phyloP scores from a whole-genome alignment of 352 stramenopile species.

The Phytophthora cryptogea region DNA sequence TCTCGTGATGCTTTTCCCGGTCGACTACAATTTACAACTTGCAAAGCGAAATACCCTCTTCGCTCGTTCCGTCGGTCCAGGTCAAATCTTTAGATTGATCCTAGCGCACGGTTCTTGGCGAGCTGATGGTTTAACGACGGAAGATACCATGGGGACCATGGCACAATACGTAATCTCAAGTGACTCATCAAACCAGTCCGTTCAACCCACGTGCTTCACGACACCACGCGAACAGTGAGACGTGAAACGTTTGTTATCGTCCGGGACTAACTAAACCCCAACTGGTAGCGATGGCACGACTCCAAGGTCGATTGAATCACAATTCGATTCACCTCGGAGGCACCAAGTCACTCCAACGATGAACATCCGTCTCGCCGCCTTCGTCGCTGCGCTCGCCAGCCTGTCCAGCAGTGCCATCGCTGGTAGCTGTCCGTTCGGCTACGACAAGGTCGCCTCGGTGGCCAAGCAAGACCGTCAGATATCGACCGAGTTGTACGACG shows the following conservation, averaged over 20 bases:
- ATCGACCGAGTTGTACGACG: conserved; percentile 32
- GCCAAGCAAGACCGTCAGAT: conserved; percentile 38
- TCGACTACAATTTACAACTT: not conserved
- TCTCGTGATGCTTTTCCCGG: not conserved
- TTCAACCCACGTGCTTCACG: conserved; percentile 1
- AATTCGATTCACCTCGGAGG: conserved; percentile 24
- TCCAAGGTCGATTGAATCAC: conserved; percentile 1
- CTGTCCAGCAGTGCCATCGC: conserved; percentile 22
- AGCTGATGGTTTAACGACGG: conserved; percentile 14
- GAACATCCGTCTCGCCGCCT: conserved; percentile 43
- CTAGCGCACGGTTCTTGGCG: conserved; percentile 15
- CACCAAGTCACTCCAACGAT: conserved; percentile 27
- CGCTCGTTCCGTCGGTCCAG: conserved; percentile 15
- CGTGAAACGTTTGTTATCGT: conserved; percentile 6
- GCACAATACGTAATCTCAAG: not conserved
- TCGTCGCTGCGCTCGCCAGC: conserved; percentile 36
- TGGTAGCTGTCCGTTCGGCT: conserved; percentile 43
- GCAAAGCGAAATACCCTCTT: conserved; percentile 9
- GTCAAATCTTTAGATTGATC: conserved; percentile 17
- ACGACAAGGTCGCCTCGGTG: conserved; percentile 33
- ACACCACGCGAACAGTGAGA: conserved; percentile 14
- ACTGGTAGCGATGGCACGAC: conserved; percentile 11
- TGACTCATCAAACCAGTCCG: conserved; percentile 16
- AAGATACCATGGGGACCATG: not conserved
- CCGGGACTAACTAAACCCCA: conserved; percentile 50